Conservation (phyloP, 805 yeast genomes). For the Schwanniomyces sp. region DNA sequence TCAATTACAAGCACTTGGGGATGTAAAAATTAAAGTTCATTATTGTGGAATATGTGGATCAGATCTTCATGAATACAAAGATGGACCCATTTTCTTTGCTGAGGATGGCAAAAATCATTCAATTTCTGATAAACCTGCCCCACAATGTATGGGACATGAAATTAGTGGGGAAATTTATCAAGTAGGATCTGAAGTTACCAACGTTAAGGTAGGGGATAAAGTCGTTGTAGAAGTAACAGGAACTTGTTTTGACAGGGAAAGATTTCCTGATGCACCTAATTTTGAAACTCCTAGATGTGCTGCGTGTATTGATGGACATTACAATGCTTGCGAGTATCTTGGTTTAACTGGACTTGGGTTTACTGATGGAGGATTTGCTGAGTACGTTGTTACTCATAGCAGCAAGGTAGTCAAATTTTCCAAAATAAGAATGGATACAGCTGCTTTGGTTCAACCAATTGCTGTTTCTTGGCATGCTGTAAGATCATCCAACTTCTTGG, state of each 20-base stretch:
- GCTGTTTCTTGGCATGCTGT: conserved; percentile 64
- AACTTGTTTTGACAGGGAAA: conserved; percentile 49
- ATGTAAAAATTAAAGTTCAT: conserved; percentile 57
- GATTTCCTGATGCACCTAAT: conserved; percentile 36
- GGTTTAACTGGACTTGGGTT: conserved; percentile 59
- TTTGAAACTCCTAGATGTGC: conserved; percentile 33
- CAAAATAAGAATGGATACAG: conserved; percentile 38
- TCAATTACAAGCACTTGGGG: conserved; percentile 24
- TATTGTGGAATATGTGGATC: conserved; percentile 68
- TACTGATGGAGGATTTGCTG: conserved; percentile 56
- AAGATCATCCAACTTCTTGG: conserved; percentile 37
- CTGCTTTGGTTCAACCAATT: conserved; percentile 59
- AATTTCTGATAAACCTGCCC: conserved; percentile 42
- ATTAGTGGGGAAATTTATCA: conserved; percentile 59
- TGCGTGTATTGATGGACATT: conserved; percentile 49
- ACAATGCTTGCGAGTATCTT: conserved; percentile 52
- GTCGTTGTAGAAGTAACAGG: conserved; percentile 66
- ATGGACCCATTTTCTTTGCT: conserved; percentile 61
- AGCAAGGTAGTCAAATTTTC: conserved; percentile 44
- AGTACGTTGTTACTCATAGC: conserved; percentile 42
- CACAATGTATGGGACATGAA: conserved; percentile 61
- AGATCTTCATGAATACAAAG: conserved; percentile 56
- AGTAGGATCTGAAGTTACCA: conserved; percentile 55
- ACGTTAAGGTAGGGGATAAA: conserved; percentile 61
- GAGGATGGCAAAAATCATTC: conserved; percentile 29